phyloP scores from a whole-genome alignment of 176 grass and related monocot species.

The Carex cristatella region DNA sequence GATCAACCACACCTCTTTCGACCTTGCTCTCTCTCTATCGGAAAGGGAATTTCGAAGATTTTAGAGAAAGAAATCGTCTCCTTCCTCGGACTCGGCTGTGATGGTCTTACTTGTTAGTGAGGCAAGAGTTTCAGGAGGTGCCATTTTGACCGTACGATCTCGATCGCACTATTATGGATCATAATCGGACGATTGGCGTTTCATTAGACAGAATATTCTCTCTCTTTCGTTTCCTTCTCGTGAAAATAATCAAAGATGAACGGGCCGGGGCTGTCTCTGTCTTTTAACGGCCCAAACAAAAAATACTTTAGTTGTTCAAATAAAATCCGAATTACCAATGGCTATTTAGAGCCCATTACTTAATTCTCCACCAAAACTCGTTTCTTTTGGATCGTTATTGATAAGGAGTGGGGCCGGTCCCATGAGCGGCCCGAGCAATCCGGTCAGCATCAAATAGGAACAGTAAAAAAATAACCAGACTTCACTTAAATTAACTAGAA shows the following conservation, averaged over 20 bases:
- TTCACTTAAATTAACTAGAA: too few species aligned
- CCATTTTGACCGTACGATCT: background rate
- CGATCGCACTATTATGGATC: background rate
- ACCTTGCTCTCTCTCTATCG: background rate
- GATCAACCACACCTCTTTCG: conserved; percentile 15
- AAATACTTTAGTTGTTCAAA: background rate
- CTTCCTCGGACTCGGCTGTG: background rate
- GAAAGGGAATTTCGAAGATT: background rate
- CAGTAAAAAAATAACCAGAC: too few species aligned
- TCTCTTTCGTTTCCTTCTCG: background rate
- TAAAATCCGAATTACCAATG: background rate
- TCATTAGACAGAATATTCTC: background rate
- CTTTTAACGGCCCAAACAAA: background rate
- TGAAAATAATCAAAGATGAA: background rate
- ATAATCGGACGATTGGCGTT: background rate
- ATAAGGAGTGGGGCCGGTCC: too few species aligned
- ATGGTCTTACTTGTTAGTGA: background rate
- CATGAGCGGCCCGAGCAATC: too few species aligned
- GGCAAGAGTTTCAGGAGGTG: background rate
- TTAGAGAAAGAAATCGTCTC: background rate
- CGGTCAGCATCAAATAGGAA: too few species aligned
- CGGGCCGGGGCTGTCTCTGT: background rate
- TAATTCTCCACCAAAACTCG: too few species aligned
- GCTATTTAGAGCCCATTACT: too few species aligned
- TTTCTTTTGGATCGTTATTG: too few species aligned